Conservation (phyloP, 192 early-diverging fungal species). For the Lunasporangiospora selenospora region DNA sequence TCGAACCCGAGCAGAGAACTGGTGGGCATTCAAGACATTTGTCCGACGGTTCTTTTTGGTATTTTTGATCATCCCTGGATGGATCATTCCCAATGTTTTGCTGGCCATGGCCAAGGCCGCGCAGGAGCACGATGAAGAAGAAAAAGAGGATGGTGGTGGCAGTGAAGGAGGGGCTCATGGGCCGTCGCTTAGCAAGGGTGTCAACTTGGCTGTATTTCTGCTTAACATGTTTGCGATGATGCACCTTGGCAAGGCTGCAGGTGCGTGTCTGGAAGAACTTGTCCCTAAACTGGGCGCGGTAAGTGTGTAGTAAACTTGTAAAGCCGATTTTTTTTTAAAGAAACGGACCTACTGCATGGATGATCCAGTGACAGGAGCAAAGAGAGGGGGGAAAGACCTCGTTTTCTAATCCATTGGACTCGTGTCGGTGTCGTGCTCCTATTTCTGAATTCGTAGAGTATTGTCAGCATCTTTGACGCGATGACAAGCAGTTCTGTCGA, state of each 20-base stretch:
- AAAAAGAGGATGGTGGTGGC: background rate
- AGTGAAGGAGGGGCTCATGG: background rate
- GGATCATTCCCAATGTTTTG: constrained; percentile 19
- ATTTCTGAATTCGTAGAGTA: constrained; percentile 41
- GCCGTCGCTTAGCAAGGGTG: constrained; percentile 8
- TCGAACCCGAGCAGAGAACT: constrained; percentile 5
- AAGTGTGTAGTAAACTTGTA: too few relatives aligned
- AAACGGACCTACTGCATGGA: too few relatives aligned
- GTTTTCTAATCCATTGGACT: too few relatives aligned
- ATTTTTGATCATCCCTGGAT: constrained; percentile 26
- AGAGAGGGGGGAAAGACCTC: too few relatives aligned
- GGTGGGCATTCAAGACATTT: constrained; percentile 4
- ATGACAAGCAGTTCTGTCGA: constrained; percentile 88
- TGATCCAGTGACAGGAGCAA: too few relatives aligned
- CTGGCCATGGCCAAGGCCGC: too few relatives aligned
- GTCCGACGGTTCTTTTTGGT: constrained; percentile 15
- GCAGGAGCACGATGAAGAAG: background rate
- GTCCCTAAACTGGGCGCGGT: constrained; percentile 28
- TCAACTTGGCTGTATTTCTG: constrained; percentile 13
- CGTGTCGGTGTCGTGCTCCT: too few relatives aligned
- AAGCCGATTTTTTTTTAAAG: too few relatives aligned
- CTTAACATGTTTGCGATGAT: constrained; percentile 36
- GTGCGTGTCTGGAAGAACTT: constrained; percentile 25
- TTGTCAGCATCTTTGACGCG: constrained; percentile 80
- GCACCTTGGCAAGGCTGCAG: constrained; percentile 31